Conservation (phyloP, 2,329 filamentous ascomycete species). For the Tolypocladium sp. region DNA sequence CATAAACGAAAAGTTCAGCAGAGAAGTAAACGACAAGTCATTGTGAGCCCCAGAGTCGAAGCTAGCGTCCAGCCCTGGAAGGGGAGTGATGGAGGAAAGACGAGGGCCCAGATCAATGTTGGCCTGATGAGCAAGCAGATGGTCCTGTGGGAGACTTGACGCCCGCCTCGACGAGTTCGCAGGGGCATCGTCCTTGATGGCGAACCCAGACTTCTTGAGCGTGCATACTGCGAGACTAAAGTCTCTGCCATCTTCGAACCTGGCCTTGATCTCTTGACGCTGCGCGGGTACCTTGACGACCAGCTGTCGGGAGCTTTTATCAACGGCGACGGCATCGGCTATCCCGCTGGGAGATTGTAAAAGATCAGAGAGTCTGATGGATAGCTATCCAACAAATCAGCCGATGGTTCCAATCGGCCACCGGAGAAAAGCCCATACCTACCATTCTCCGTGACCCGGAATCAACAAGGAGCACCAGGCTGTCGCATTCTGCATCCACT, state of each 20-base stretch:
- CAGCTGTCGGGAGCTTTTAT: constrained; percentile 11
- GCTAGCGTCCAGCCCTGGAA: neutral
- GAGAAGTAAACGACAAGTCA: constrained; percentile 5
- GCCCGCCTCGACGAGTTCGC: neutral
- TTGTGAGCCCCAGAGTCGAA: constrained; percentile 1
- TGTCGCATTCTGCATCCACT: constrained; percentile 4
- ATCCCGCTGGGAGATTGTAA: constrained; percentile 3
- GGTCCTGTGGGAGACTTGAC: neutral
- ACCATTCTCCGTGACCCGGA: constrained; percentile 15
- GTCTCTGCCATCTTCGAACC: constrained; percentile 21
- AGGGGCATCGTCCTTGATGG: constrained; percentile 10
- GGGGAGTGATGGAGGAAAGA: constrained; percentile 16
- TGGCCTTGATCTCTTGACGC: constrained; percentile 13
- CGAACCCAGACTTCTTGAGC: constrained; percentile 20
- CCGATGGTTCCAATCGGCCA: neutral
- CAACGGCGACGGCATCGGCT: constrained; percentile 11
- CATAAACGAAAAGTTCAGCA: constrained; percentile 5
- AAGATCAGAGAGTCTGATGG: constrained; percentile 18
- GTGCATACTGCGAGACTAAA: constrained; percentile 21
- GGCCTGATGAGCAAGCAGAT: neutral
- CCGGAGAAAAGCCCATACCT: neutral
- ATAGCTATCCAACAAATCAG: constrained; percentile 13
- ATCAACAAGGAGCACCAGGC: constrained; percentile 17
- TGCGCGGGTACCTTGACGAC: constrained; percentile 15
- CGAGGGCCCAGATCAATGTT: constrained; percentile 9